Percentiles rank a stretch among this genome's conserved stretches.
These are phyloP conservation scores for Beauveria pseudobassiana DNA, from an alignment of 2,329 filamentous ascomycete species.

Conservation along the genomic window DNA sequence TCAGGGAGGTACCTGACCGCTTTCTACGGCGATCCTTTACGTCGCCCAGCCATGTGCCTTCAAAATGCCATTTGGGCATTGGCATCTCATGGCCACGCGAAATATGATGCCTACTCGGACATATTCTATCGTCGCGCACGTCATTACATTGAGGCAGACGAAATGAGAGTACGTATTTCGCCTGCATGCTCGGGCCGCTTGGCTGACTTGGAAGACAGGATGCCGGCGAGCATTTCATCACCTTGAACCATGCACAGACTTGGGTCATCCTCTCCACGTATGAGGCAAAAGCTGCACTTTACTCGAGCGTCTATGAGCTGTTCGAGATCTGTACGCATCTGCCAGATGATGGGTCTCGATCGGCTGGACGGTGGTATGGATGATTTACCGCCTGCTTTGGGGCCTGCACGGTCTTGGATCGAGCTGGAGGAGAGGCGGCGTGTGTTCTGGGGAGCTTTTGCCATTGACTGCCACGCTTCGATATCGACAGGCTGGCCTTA, in stretches of 20 bases:
- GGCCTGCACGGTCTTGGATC: conserved; percentile 69
- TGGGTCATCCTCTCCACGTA: conserved; percentile 70
- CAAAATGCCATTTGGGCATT: conserved; percentile 86
- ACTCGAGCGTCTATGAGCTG: conserved; percentile 78
- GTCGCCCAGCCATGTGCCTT: conserved; percentile 73
- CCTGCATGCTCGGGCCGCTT: too few relatives aligned
- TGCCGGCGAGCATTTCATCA: conserved; percentile 72
- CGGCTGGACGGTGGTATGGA: conserved; percentile 59
- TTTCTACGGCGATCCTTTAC: conserved; percentile 62
- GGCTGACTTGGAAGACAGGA: conserved; percentile 34
- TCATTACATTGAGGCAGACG: conserved; percentile 75
- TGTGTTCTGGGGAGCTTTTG: conserved; percentile 81
- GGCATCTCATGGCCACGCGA: conserved; percentile 62
- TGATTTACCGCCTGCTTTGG: conserved; percentile 66
- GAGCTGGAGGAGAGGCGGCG: conserved; percentile 70
- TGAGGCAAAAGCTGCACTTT: conserved; percentile 81
- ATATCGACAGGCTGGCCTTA: conserved; percentile 90
- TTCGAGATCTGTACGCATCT: conserved; percentile 61
- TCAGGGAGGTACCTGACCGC: conserved; percentile 65
- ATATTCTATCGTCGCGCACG: conserved; percentile 76
- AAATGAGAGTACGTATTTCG: conserved; percentile 56
- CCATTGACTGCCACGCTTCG: conserved; percentile 74
- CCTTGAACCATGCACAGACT: conserved; percentile 70
- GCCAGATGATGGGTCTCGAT: conserved; percentile 80
- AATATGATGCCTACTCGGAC: conserved; percentile 64